phyloP scores from a whole-genome alignment of 2,329 filamentous ascomycete genomes.

The Piedraia hortae region DNA sequence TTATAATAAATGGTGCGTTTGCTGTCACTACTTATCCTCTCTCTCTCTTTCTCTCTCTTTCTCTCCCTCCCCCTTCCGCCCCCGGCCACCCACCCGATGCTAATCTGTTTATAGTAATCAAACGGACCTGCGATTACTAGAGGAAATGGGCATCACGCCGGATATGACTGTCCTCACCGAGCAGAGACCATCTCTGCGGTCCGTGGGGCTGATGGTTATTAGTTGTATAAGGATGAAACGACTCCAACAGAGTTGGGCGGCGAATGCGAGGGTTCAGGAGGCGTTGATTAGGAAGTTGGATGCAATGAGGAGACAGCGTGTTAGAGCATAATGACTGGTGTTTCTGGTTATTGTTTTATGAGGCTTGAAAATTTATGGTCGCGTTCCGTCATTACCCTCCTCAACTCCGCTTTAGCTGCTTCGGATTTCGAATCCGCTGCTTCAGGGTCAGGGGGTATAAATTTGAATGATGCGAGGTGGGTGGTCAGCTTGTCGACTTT shows the following conservation, averaged over 20 bases:
- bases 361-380: too few species aligned
- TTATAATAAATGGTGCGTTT: conserved; percentile 75
- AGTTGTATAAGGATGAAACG: conserved; percentile 25
- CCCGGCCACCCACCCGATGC: not conserved
- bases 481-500: conserved; percentile 31
- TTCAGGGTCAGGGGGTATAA: conserved; percentile 42
- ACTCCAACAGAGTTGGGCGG: conserved; percentile 22
- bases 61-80: not conserved
- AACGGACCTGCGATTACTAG: conserved; percentile 62
- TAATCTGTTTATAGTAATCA: conserved; percentile 46
- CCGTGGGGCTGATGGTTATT: conserved; percentile 22
- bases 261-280: conserved; percentile 22
- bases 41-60: not conserved
- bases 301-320: conserved; percentile 16
- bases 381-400: conserved; percentile 30
- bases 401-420: conserved; percentile 34
- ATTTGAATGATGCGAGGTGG: conserved; percentile 37
- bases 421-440: conserved; percentile 45
- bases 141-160: conserved; percentile 46
- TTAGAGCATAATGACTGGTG: too few species aligned
- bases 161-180: conserved; percentile 13
- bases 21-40: too few species aligned
- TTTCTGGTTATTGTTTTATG: too few species aligned
- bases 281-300: conserved; percentile 19
- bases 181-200: conserved; percentile 18